These are phyloP conservation scores for Scytalidium lignicola DNA, from an alignment of 2,329 filamentous ascomycete genomes.

Conservation along the genomic window DNA sequence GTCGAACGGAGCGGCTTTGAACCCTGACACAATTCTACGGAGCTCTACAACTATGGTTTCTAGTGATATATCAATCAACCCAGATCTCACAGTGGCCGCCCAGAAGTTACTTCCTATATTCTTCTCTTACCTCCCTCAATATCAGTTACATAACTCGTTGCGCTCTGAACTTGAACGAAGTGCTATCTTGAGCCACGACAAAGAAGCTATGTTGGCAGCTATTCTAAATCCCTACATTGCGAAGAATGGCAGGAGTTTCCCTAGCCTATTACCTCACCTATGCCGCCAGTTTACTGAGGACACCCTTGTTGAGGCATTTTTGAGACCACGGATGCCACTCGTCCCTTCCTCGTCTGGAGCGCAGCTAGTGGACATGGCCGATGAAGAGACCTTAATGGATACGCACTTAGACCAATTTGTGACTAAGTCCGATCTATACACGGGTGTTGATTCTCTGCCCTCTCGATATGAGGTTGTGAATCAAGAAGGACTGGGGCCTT, in stretches of 20 bases:
- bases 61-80: constrained; percentile 31
- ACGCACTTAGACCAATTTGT: not conserved
- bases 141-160: constrained; percentile 62
- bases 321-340: constrained; percentile 46
- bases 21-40: constrained; percentile 68
- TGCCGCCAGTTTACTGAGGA: constrained; percentile 59
- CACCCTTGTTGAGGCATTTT: constrained; percentile 65
- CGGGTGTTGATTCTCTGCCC: not conserved
- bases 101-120: constrained; percentile 55
- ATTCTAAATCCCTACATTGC: constrained; percentile 71
- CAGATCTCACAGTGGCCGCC: constrained; percentile 52
- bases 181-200: constrained; percentile 65
- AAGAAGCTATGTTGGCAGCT: constrained; percentile 72
- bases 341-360: constrained; percentile 17
- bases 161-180: constrained; percentile 76
- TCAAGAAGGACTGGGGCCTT: not conserved
- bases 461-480: not conserved
- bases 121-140: constrained; percentile 59
- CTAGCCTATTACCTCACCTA: constrained; percentile 78
- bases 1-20: constrained; percentile 42
- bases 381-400: constrained; percentile 3
- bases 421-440: not conserved
- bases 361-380: constrained; percentile 1
- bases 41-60: constrained; percentile 23
- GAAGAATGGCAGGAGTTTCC: constrained; percentile 56